A percentile compares a stretch with the other conserved stretches of the same genome.
These are phyloP conservation scores for Fusarium sp. DNA, from an alignment of 2,329 filamentous ascomycete species.

Conservation along the genomic window DNA sequence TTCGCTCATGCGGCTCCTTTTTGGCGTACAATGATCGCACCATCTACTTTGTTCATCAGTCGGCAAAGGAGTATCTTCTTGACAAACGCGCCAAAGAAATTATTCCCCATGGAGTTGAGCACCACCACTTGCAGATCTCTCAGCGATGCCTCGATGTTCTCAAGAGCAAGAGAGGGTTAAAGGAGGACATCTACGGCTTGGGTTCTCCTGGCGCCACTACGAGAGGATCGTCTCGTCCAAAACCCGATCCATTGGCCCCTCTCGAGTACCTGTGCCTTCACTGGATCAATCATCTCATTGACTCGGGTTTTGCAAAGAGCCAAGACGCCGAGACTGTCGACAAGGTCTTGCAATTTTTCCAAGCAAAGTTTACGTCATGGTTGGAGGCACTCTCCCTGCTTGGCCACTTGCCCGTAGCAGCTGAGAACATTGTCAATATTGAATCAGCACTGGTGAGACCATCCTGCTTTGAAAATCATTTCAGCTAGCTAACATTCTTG, in stretches of 20 bases:
- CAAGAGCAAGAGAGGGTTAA: slow-evolving; percentile 7
- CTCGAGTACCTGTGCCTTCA: slow-evolving; percentile 36
- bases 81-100: no score
- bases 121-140: slow-evolving; percentile 49
- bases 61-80: slow-evolving; percentile 55
- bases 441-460: neutral
- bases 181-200: slow-evolving; percentile 52
- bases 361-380: slow-evolving; percentile 50
- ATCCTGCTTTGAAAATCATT: no score
- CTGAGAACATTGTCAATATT: neutral
- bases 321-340: neutral
- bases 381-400: slow-evolving; percentile 56
- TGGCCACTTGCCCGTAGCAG: slow-evolving; percentile 24
- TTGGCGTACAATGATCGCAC: slow-evolving; percentile 46
- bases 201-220: neutral
- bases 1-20: slow-evolving; percentile 53
- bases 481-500: no score
- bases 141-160: slow-evolving; percentile 49
- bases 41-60: slow-evolving; percentile 56
- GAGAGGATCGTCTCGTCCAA: neutral
- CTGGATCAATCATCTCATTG: slow-evolving; percentile 24
- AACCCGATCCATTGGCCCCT: slow-evolving; percentile 27
- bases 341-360: neutral
- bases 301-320: no score
- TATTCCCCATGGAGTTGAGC: slow-evolving; percentile 20